Percentiles rank a stretch among this genome's conserved stretches.
Conservation (phyloP, 139 green algal species). For the Chlorella sp. region DNA sequence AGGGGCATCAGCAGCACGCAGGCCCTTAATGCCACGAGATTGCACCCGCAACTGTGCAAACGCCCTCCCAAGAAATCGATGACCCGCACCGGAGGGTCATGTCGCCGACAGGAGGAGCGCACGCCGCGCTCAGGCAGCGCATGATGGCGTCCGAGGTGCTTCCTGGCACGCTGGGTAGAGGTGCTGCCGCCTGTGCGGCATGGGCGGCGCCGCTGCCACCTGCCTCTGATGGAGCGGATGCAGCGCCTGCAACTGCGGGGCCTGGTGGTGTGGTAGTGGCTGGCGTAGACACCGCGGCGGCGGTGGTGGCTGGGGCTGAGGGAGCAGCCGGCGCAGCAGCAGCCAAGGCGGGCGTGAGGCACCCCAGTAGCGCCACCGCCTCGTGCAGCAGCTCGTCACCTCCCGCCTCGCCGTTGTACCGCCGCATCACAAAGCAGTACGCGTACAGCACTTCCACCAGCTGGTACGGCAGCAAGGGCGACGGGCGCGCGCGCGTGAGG, state of each 20-base stretch:
- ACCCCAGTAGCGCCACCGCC: slow-evolving; percentile 23
- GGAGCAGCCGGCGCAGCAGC: not conserved
- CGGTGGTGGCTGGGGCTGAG: no score
- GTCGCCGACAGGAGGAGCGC: slow-evolving; percentile 7
- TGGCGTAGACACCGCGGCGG: no score
- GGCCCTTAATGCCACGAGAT: no score
- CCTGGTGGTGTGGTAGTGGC: not conserved
- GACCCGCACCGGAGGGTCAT: not conserved
- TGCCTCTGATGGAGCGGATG: no score
- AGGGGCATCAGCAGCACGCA: no score
- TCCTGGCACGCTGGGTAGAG: no score
- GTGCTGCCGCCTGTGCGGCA: not conserved
- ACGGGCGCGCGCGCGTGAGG: slow-evolving; percentile 34
- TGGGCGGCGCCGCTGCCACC: not conserved
- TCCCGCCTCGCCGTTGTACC: slow-evolving; percentile 43
- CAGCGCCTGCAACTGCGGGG: not conserved
- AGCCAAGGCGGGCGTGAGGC: slow-evolving; percentile 13
- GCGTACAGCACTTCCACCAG: slow-evolving; percentile 51
- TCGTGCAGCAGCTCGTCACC: slow-evolving; percentile 2
- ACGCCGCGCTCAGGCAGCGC: slow-evolving; percentile 13
- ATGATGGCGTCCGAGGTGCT: no score
- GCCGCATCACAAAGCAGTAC: slow-evolving; percentile 48
- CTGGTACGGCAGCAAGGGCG: slow-evolving; percentile 46
- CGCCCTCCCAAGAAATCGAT: no score
- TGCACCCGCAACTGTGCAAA: no score